Base-by-base conservation (phyloP, 2,329 filamentous ascomycete genomes). In the Monosporascus sp. region DNA sequence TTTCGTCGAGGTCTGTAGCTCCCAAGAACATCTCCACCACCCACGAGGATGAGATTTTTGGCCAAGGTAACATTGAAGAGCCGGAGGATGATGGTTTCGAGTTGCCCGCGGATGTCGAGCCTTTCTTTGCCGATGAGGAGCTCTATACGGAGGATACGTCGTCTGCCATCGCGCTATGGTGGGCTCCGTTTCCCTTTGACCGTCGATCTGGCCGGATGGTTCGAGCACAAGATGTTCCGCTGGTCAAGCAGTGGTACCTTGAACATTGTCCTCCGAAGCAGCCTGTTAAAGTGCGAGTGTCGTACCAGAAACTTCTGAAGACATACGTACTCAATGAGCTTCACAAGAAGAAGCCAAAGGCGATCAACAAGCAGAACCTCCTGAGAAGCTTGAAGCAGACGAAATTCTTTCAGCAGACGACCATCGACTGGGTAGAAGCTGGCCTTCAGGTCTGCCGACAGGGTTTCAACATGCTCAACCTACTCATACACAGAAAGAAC, bases 381-480 rank as follows among this genome's bases (percentile, higher is more conserved):
- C 82, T 97, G 69, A 85, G 85, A 64, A 95, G 91, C 8, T 74
- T 99, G 61, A 97, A 97, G 73, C 86, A 91, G 62, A 99, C 94
- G 48, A 99, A 99, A 68, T 99, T 99, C 76, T 99, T 99, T 81
- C 95, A 99, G 73, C 94, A 97, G 73, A 99, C 94, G 3, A 96
- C 91, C 8, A 97, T 99, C 59, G 94, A 99, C 70, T 99, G 94
- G 94, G 94, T 99, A 43, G 94, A 99, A 76, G 94, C 95, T 63
- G 94, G 95, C 75, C 81, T 99, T 67, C 95, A 99, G 75, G 94
- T 99, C 57, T 99, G 94, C 71, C 86, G 94, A 49, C 94, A 99
- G 70, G 94, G 94, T 52, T 99, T 97, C 80, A 99, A 99, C 75
- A 99, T 99, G 93, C 79, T 99, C 55, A 99, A 99, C 66, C 79